Conservation (phyloP, 1,139 yeast genomes). For the Arxiozyma heterogenica region DNA sequence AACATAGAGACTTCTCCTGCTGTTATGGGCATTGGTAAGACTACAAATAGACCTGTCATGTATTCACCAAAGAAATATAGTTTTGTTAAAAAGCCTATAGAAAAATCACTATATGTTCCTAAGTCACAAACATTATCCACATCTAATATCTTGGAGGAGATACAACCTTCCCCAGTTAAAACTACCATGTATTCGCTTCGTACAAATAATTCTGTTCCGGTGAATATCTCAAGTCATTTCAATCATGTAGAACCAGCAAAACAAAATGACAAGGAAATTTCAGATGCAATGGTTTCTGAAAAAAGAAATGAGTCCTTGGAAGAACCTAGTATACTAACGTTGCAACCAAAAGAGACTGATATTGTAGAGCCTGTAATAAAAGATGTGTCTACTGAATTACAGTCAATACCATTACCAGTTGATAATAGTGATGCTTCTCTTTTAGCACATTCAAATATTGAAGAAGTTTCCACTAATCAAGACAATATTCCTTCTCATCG, state of each 20-base stretch:
- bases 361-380: not conserved
- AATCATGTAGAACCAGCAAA: too few species aligned
- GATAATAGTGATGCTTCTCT: not conserved
- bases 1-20: not conserved
- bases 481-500: not conserved
- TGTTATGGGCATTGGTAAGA: not conserved
- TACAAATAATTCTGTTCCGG: not conserved
- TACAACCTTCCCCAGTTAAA: not conserved
- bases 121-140: not conserved
- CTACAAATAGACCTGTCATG: not conserved
- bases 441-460: not conserved
- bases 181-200: not conserved
- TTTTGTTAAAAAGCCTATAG: not conserved
- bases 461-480: not conserved
- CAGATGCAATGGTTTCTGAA: not conserved
- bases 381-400: not conserved
- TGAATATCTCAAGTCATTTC: not conserved
- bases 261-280: not conserved
- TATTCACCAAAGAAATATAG: not conserved
- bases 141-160: not conserved
- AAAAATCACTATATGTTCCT: not conserved
- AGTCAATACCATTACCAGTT: not conserved
- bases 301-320: not conserved
- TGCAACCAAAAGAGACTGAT: not conserved
- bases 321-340: not conserved